Conservation (phyloP, 495 filamentous ascomycete genomes). For the Aspergillus conjunctus region DNA sequence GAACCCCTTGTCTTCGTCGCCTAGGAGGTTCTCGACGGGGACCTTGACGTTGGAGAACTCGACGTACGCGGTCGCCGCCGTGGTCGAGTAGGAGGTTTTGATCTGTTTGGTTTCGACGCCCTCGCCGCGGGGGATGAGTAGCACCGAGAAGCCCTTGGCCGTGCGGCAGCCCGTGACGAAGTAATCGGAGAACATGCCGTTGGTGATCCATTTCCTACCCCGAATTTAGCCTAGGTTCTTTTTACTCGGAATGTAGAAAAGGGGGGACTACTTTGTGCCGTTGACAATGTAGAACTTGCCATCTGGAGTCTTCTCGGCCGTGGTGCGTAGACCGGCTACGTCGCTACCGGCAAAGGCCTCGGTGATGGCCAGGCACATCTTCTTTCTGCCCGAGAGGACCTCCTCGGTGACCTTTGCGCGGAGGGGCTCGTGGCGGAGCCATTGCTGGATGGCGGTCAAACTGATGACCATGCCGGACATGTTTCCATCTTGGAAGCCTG, state of each 20-base stretch:
- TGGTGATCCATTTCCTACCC: constrained; percentile 83
- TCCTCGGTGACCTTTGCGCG: constrained; percentile 69
- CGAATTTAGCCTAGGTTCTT: no score
- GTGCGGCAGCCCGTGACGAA: constrained; percentile 83
- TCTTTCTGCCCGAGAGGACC: constrained; percentile 78
- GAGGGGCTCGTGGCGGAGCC: constrained; percentile 65
- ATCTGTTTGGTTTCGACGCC: constrained; percentile 74
- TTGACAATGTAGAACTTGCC: constrained; percentile 85
- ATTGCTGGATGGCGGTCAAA: constrained; percentile 80
- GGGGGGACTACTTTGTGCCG: constrained; percentile 80
- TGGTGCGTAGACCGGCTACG: constrained; percentile 80
- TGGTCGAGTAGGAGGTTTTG: constrained; percentile 82
- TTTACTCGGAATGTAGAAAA: no score
- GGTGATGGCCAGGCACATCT: constrained; percentile 84
- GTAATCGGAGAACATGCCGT: constrained; percentile 81
- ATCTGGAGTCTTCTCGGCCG: constrained; percentile 77
- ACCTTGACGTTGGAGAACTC: constrained; percentile 89
- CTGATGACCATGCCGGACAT: constrained; percentile 83
- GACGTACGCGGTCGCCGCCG: constrained; percentile 78
- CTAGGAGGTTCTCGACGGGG: constrained; percentile 75
- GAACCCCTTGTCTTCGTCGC: constrained; percentile 85
- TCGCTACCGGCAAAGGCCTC: constrained; percentile 90
- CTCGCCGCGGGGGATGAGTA: constrained; percentile 73
- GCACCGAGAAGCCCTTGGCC: constrained; percentile 77
- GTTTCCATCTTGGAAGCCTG: constrained; percentile 58